These are phyloP conservation scores for Yarrowia sp. DNA, from an alignment of 805 yeast genomes.

Conservation along the genomic window DNA sequence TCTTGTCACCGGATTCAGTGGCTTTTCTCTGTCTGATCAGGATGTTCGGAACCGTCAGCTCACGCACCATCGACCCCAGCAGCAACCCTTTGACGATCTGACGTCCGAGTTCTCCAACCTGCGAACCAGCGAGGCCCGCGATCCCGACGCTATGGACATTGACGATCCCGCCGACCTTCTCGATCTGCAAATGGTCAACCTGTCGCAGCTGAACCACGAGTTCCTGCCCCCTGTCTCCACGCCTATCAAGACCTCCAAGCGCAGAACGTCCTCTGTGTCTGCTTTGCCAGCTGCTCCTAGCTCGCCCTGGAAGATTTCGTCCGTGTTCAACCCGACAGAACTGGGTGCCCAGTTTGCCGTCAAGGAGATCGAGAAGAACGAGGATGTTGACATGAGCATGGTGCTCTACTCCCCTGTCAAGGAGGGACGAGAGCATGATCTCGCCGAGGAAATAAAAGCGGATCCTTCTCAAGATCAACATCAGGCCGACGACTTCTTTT, in stretches of 20 bases:
- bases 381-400: conserved; percentile 21
- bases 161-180: conserved; percentile 12
- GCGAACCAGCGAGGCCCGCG: neutral
- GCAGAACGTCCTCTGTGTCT: neutral
- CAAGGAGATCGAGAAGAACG: conserved; percentile 10
- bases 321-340: conserved; percentile 18
- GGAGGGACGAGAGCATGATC: neutral
- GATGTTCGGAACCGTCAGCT: neutral
- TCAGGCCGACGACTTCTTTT: neutral
- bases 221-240: neutral
- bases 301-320: conserved; percentile 8
- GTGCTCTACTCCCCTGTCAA: conserved; percentile 6
- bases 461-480: neutral
- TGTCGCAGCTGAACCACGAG: neutral
- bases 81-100: neutral
- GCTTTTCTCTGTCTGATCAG: conserved; percentile 8
- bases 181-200: neutral
- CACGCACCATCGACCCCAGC: neutral
- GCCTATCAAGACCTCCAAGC: neutral
- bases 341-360: conserved; percentile 23
- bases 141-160: conserved; percentile 15
- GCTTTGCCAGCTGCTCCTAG: neutral
- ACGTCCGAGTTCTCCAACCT: conserved; percentile 11
- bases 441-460: neutral
- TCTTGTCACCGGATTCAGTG: conserved; percentile 4